Percentiles rank a stretch among this genome's conserved stretches.
Conservation (phyloP, 2,329 filamentous ascomycete genomes). For the Xylaria hypoxylon region DNA sequence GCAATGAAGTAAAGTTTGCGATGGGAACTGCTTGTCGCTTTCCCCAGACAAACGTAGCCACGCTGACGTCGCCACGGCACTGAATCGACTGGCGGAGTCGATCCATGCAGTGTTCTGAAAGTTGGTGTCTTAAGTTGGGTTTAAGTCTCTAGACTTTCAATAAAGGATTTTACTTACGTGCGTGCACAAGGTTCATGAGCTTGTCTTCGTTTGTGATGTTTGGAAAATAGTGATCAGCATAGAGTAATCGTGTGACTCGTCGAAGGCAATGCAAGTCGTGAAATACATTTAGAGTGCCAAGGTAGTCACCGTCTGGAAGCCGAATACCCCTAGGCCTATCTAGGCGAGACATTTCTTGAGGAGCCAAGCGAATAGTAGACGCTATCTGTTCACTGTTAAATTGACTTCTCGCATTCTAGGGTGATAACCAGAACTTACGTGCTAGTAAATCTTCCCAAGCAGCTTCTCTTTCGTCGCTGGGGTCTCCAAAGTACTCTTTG, state of each 20-base stretch:
- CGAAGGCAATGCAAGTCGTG: slow-evolving; percentile 24
- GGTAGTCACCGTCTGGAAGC: slow-evolving; percentile 23
- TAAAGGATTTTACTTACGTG: slow-evolving; percentile 1
- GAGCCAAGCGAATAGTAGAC: slow-evolving; percentile 12
- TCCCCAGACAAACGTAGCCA: slow-evolving; percentile 19
- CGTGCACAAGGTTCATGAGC: slow-evolving; percentile 10
- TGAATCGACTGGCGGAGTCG: slow-evolving; percentile 23
- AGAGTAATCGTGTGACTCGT: slow-evolving; percentile 17
- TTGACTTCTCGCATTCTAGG: too few relatives aligned
- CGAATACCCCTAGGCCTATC: slow-evolving; percentile 11
- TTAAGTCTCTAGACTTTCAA: neutral
- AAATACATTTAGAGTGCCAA: slow-evolving; percentile 16
- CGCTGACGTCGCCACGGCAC: slow-evolving; percentile 19
- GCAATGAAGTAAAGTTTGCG: slow-evolving; percentile 13
- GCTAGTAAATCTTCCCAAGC: slow-evolving; percentile 18
- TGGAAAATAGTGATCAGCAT: slow-evolving; percentile 21
- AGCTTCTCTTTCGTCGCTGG: slow-evolving; percentile 17
- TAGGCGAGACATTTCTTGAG: neutral
- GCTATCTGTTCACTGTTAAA: neutral
- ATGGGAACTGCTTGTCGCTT: slow-evolving; percentile 1
- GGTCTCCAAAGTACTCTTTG: slow-evolving; percentile 16
- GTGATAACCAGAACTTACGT: neutral
- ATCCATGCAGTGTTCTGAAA: slow-evolving; percentile 20
- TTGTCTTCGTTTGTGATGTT: slow-evolving; percentile 22
- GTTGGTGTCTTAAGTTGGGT: neutral